Evolutionary conservation across 805 yeast species (phyloP), one percentile per base, ranked within the genome.

Genomic region (Ogataea allantospora): DNA sequence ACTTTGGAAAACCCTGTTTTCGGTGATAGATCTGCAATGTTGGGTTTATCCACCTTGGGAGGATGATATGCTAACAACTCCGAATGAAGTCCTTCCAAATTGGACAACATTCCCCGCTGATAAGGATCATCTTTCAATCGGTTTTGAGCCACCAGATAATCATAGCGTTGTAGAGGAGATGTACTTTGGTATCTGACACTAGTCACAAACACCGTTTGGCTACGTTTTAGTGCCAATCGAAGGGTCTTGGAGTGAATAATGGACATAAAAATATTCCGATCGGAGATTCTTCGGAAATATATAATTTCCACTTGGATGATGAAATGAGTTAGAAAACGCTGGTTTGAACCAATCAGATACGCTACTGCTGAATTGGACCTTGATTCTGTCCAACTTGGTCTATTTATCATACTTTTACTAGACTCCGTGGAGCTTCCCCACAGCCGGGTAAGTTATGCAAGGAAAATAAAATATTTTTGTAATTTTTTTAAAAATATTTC

Each of bases 91-190:
- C 63, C 57, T 13, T 83, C 75, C 41, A 91, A 63, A 10, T 73
- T 74, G 12, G 74, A 58, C 27, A 91, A 75, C 39, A 88, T 83
- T 20, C 76, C 73, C 27, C 95, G 70, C 62, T 91, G 98, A 58
- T 82, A 82, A 14, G 76, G 78, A 56, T 91, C 99, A 50, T 83
- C 85, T 41, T 76, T 68, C 16, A 84, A 63, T 40, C 63, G 66
- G 0, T 80, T 79, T n/a, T 29, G 26, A 2, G 38, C 10, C 8
- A 63, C 65, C 11, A 53, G 43, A 7, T 43, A 44, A 32, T 62
- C 58, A 41, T 63, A 63, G 5, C 46, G 35, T 18, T 54, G 44
- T 6, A 63, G 33, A 0, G 68, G 68, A 1, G 66, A 51, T 3
- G 46, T 40, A 35, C 47, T 37, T 23, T 42, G 44, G 13, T 18